These are phyloP conservation scores for Astrothelium macrocarpum DNA, from an alignment of 495 filamentous ascomycete genomes.

Conservation along the genomic window DNA sequence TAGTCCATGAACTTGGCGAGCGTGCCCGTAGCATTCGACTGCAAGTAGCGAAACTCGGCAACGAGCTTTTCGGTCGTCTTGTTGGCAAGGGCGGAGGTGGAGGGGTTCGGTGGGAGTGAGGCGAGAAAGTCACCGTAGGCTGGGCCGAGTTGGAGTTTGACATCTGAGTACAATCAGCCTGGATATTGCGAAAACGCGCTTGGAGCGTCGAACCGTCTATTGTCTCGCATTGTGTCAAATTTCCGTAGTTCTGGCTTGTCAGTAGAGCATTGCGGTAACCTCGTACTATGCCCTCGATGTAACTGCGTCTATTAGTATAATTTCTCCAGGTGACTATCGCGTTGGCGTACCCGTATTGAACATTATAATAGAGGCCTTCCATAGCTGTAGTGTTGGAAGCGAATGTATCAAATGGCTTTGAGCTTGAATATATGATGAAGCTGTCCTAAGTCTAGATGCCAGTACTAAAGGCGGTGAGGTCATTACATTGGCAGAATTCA, in stretches of 20 bases:
- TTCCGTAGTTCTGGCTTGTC: conserved; percentile 82
- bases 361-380: conserved; percentile 96
- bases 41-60: conserved; percentile 91
- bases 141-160: conserved; percentile 92
- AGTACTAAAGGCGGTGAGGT: neutral
- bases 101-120: conserved; percentile 89
- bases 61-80: conserved; percentile 97
- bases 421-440: neutral
- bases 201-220: conserved; percentile 68
- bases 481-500: neutral
- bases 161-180: conserved; percentile 48
- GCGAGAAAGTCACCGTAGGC: conserved; percentile 97
- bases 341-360: conserved; percentile 69
- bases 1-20: conserved; percentile 93
- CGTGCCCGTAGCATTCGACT: conserved; percentile 81
- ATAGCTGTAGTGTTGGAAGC: conserved; percentile 36
- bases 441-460: conserved; percentile 1
- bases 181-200: neutral
- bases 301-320: conserved; percentile 44
- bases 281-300: conserved; percentile 92
- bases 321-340: neutral
- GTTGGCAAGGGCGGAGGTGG: conserved; percentile 85
- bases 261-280: conserved; percentile 93
- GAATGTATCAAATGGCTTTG: neutral
- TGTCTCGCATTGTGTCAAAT: conserved; percentile 96